Base-by-base conservation (phyloP, 2,329 filamentous ascomycete genomes). In the Microcyclosporella mali region DNA sequence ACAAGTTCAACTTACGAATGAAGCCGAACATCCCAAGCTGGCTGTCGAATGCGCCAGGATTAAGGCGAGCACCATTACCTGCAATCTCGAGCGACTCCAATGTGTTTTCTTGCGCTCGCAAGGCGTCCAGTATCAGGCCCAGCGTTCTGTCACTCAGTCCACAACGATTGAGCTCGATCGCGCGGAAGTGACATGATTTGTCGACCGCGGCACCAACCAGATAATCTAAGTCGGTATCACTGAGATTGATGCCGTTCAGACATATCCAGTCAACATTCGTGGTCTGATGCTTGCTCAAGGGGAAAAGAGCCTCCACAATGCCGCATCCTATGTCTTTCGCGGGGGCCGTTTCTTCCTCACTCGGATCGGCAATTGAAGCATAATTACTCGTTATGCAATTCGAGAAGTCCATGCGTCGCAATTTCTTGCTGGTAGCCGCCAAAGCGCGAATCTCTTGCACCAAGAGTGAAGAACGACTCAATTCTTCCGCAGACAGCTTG, bases 191-290 rank as follows among this genome's bases (percentile, higher is more conserved):
- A 43, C 81, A 82, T 18, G 69, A 70, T 50, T 74, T 71, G 47
- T 84, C 79, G 1, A 81, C 80, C 8, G 81, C 78, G n/a, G 81
- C 80, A 50, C 81, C 80, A 33, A 84, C 78, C 34, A 83, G 56
- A 51, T 77, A 77, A 49, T 85, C 82, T 40, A 85, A 66, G 62
- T 86, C 83, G 0, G 79, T 78, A 41, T 86, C 82, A 31, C 79
- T 81, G n/a, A 86, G 72, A 46, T 77, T 74, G 47, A 85, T 82
- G 10, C 80, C 80, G 47, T 79, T 85, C 45, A 86, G 64, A 16
- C 77, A 72, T 40, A 86, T 75, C 82, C 82, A 86, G 58, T 84
- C 79, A 14, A 85, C 77, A 53, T 80, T 82, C 0, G 82, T 85
- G 17, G 80, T 70, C 53, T 82, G 76, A 47, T 77, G 74, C 49